A percentile compares a stretch with the other conserved stretches of the same genome.
Evolutionary conservation across 805 yeast species (phyloP).

Genomic region (Wickerhamomyces queroliae): DNA sequence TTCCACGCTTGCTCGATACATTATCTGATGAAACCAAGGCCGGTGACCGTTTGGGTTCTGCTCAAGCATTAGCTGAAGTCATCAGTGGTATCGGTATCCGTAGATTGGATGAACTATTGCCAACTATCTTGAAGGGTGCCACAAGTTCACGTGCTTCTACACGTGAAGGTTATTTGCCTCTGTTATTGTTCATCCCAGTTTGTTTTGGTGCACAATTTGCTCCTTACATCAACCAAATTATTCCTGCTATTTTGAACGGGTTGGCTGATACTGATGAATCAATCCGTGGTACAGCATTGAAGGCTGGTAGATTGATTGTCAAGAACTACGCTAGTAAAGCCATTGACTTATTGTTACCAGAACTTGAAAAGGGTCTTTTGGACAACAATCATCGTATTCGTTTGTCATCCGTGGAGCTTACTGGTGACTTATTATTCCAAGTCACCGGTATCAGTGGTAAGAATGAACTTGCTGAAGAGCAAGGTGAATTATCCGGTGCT

Average conservation of each 20-base stretch:
- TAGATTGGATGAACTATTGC: conserved; percentile 85
- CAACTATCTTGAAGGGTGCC: conserved; percentile 70
- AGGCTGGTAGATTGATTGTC: conserved; percentile 90
- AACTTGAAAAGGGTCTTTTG: conserved; percentile 82
- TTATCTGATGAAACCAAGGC: conserved; percentile 71
- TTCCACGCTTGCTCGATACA: conserved; percentile 71
- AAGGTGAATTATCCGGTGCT: conserved; percentile 39
- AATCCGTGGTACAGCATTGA: conserved; percentile 82
- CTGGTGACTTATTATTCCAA: conserved; percentile 92
- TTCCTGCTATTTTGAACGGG: conserved; percentile 89
- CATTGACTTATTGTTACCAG: conserved; percentile 89
- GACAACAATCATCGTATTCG: conserved; percentile 83
- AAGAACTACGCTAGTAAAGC: conserved; percentile 89
- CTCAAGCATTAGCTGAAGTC: conserved; percentile 94
- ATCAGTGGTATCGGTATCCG: conserved; percentile 84
- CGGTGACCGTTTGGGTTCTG: conserved; percentile 95
- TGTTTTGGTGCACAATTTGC: conserved; percentile 90
- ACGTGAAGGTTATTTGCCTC: conserved; percentile 90
- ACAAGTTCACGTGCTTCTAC: conserved; percentile 59
- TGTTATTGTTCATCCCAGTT: conserved; percentile 84
- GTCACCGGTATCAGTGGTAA: conserved; percentile 85
- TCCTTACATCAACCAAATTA: conserved; percentile 77
- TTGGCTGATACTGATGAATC: conserved; percentile 86
- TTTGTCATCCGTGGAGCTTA: conserved; percentile 87
- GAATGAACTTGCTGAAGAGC: conserved; percentile 59